Conservation (phyloP, 2,329 filamentous ascomycete genomes). For the Gremmenia infestans region DNA sequence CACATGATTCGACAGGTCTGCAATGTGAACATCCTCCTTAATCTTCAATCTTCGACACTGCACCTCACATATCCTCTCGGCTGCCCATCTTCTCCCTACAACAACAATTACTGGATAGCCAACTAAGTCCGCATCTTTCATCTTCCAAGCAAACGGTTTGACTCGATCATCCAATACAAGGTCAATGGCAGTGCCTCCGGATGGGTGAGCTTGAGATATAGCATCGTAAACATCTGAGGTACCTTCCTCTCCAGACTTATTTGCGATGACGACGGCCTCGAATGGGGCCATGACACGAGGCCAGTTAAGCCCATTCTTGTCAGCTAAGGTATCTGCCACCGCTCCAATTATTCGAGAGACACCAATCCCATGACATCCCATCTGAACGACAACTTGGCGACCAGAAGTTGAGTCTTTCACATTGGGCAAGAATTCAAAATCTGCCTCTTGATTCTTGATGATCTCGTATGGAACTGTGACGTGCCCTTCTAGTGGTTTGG, state of each 20-base stretch:
- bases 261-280: constrained; percentile 63
- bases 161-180: constrained; percentile 68
- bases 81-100: constrained; percentile 64
- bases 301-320: constrained; percentile 78
- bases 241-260: constrained; percentile 41
- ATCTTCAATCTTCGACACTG: constrained; percentile 29
- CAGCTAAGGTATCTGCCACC: constrained; percentile 69
- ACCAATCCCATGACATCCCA: constrained; percentile 96
- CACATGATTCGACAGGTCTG: constrained; percentile 14
- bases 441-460: constrained; percentile 17
- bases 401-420: background rate
- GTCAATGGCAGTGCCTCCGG: constrained; percentile 44
- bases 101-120: constrained; percentile 84
- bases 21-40: constrained; percentile 19
- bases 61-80: constrained; percentile 26
- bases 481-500: constrained; percentile 62
- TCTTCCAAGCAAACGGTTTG: constrained; percentile 72
- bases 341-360: constrained; percentile 87
- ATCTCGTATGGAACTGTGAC: constrained; percentile 42
- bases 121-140: constrained; percentile 82
- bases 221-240: constrained; percentile 59
- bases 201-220: constrained; percentile 34
- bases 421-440: background rate
- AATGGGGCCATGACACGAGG: constrained; percentile 82
- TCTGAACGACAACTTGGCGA: constrained; percentile 60